phyloP scores from a whole-genome alignment of 192 early-diverging fungal genomes.

The Mortierella hygrophila region DNA sequence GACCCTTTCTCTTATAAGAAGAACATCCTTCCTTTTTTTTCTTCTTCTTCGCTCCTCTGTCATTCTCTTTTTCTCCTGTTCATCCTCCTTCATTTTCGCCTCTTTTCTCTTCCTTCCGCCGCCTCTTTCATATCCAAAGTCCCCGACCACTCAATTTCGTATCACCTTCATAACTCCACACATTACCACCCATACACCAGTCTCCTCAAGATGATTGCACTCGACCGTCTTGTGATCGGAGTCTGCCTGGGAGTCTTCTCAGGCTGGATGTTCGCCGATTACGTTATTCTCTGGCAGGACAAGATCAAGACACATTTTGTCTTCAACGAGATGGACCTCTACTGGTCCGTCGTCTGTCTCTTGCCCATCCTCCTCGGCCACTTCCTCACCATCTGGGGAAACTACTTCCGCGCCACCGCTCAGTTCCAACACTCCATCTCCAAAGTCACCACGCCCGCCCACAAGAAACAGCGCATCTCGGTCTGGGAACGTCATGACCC shows the following conservation, averaged over 20 bases:
- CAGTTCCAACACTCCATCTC: conserved; percentile 48
- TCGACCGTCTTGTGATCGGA: conserved; percentile 14
- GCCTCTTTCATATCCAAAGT: neutral
- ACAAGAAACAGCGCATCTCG: conserved; percentile 25
- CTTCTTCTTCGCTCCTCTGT: neutral
- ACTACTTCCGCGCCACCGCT: conserved; percentile 41
- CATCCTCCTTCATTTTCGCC: neutral
- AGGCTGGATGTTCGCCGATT: conserved; percentile 37
- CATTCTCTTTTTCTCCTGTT: neutral
- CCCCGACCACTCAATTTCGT: neutral
- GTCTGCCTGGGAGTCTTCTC: conserved; percentile 24
- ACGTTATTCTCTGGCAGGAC: conserved; percentile 27
- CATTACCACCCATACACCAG: neutral
- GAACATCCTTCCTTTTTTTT: neutral
- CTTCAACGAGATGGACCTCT: conserved; percentile 35
- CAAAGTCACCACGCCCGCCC: conserved; percentile 29
- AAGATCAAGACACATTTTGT: conserved; percentile 28
- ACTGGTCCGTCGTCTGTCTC: conserved; percentile 44
- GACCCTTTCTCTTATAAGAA: neutral
- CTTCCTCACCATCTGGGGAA: conserved; percentile 55
- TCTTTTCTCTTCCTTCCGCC: neutral
- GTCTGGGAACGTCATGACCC: conserved; percentile 53
- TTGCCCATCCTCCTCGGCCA: conserved; percentile 46
- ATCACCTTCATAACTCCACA: neutral
- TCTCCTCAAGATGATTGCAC: conserved; percentile 9